Evolutionary conservation across 176 grass and related monocot species (phyloP), one percentile per base, ranked within the genome.

Genomic region (Ensete ventricosum): DNA sequence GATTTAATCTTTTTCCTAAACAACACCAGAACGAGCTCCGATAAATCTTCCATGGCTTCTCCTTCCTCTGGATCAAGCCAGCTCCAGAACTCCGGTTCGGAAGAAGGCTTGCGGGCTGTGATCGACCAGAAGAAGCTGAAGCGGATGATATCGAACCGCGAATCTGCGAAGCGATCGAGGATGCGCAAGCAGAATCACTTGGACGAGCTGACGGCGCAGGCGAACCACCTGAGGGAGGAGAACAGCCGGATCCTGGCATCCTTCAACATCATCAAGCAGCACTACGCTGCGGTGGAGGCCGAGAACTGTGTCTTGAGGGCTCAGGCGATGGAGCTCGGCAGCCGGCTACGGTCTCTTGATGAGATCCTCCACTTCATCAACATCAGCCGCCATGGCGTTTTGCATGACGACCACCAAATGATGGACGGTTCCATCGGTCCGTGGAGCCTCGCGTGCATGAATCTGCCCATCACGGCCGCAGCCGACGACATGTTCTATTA

Each of bases 121-220:
- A 85, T 87, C 84, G 82, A 93, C 16, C 80, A 83, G 60, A 81
- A 73, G 80, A 53, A 84, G 11, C 86, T 90, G 75, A 74, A 79
- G 50, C 84, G 91, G 50, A 93, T 62, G 91, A 83, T 82, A 1
- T 90, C 91, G 25, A 93, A 90, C 81, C 82, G 91, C 0, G 85
- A 80, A 69, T 93, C 91, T 0, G 91, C 91, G 1, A 82, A 54
- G 74, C 74, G 85, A 14, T 87, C 87, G 5, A 81, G 87, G 62
- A 72, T 82, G 78, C 74, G 87, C 22, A 93, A 89, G 75, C 91
- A 88, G 52, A 80, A 83, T 1, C 85, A 80, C 12, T 26, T 90
- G 6, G 85, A 93, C 8, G 67, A 85, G 6, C 77, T 93, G n/a
- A 78, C 50, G 3, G 59, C 74, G 51, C 73, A 89, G 70, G 84